phyloP scores from a whole-genome alignment of 257 asterid genomes.

The Fraxinus anomala region DNA sequence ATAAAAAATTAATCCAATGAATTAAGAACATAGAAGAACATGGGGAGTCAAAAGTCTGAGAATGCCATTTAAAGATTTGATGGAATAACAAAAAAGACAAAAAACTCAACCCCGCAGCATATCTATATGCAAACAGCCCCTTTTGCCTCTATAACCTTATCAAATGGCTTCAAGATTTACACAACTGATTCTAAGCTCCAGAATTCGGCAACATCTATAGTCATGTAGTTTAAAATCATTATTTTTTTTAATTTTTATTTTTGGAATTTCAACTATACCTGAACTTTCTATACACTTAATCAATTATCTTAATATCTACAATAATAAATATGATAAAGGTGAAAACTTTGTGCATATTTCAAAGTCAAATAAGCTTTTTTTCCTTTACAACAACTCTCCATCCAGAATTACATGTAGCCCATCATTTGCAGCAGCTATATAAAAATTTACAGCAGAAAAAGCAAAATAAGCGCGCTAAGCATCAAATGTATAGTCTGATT shows the following conservation, averaged over 20 bases:
- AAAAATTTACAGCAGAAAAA: not conserved
- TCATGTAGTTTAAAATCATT: not conserved
- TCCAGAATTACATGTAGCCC: slow-evolving; percentile 3
- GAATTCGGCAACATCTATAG: not conserved
- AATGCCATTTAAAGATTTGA: slow-evolving; percentile 13
- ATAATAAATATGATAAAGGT: slow-evolving; percentile 7
- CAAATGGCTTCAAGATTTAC: not conserved
- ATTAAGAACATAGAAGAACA: slow-evolving; percentile 1
- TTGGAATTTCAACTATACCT: not conserved
- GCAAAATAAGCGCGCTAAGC: slow-evolving; percentile 19
- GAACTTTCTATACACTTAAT: not conserved
- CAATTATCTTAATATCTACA: not conserved
- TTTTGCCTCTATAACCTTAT: not conserved
- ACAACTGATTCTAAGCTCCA: not conserved
- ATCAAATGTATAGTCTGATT: slow-evolving; percentile 8
- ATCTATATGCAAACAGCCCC: slow-evolving; percentile 1
- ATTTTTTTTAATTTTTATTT: not conserved
- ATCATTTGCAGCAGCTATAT: slow-evolving; percentile 24
- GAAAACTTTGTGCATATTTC: slow-evolving; percentile 6
- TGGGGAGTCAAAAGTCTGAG: slow-evolving; percentile 7
- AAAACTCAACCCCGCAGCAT: not conserved
- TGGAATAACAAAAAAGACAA: not conserved
- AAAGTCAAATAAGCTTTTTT: not conserved
- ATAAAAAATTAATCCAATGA: slow-evolving; percentile 10
- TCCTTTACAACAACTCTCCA: slow-evolving; percentile 8